Evolutionary conservation across 225 moss, liverwort and hornwort species (phyloP).

Genomic region (Marchantia polymorpha): DNA sequence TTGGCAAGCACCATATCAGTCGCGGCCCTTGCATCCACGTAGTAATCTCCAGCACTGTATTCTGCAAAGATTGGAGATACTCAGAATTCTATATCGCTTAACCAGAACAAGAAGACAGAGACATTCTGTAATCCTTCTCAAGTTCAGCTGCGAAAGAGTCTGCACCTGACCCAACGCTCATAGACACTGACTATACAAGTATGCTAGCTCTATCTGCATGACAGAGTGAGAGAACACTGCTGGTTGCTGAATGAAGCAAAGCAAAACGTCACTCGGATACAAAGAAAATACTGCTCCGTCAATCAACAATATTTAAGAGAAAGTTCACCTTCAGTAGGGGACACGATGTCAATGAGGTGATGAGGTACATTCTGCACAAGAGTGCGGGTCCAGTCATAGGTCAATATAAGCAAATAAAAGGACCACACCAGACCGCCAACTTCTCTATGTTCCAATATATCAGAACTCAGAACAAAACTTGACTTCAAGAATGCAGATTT

Average conservation of each 20-base stretch:
- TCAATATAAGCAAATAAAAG: not conserved
- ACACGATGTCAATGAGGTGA: constrained; percentile 75
- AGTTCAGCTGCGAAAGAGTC: not conserved
- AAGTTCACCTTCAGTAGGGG: constrained; percentile 59
- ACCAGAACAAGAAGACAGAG: not conserved
- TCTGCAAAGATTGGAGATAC: constrained; percentile 45
- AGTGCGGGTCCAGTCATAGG: not conserved
- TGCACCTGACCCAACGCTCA: not conserved
- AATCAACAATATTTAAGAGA: not conserved
- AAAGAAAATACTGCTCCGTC: not conserved
- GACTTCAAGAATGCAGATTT: too few species aligned
- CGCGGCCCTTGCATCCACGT: constrained; percentile 79
- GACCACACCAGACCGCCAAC: not conserved
- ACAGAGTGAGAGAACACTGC: too few species aligned
- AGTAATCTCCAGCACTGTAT: constrained; percentile 84
- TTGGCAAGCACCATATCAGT: constrained; percentile 67
- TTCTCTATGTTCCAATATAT: not conserved
- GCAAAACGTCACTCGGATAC: not conserved
- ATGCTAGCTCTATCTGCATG: not conserved
- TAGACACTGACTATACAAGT: not conserved
- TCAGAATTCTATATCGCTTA: not conserved
- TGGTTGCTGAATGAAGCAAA: too few species aligned
- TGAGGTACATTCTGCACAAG: constrained; percentile 62
- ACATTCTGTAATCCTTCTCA: not conserved
- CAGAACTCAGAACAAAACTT: not conserved